Base-by-base conservation (phyloP, 345 rosid species). In the Eucalyptus shirleyi region DNA sequence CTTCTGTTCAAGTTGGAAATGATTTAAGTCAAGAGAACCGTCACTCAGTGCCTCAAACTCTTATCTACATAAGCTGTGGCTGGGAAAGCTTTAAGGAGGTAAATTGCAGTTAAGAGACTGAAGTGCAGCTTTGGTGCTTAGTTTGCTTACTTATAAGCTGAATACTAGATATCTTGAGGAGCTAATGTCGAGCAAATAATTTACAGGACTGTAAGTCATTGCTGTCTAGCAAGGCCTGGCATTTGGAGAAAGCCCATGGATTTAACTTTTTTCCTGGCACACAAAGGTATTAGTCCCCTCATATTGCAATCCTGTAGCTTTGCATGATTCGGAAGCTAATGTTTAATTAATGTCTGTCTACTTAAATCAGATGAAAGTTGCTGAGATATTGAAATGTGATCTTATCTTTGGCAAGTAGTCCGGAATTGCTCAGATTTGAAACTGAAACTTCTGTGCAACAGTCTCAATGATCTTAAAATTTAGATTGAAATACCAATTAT, bases 61-160 rank as follows among this genome's bases (percentile, higher is more conserved):
- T 98, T 65, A 95, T 98, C 90, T 98, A 98, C 86, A 98, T 98
- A 92, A 97, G 99, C 91, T 97, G 99, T 90, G 98, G 99, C 88
- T 98, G 99, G 99, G 98, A 96, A 92, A 98, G 97, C 94, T 98
- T 97, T 91, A 97, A 98, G 90, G 96, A 95, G 99, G 99, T 97
- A 94, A 37, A 21, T 87, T 85, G 12, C 21, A n/a, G 88, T 86
- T 42, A 83, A 89, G 88, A 77, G 28, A 40, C 47, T 40, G 47
- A 77, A 77, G 47, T 77, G 85, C 85, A 40, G 85, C 85, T 77
- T 40, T 4, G 6, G 17, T 37, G 85, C 85, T 40, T 77, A 40
- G 85, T 77, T 77, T 40, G 28, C 47, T 67, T 45, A 9, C 86
- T 86, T 86, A 32, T 50, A 26, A 45, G 81, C 15, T 50, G 47